Base-by-base conservation (phyloP, 768 basidiomycete species). In the Pisolithus marmoratus region DNA sequence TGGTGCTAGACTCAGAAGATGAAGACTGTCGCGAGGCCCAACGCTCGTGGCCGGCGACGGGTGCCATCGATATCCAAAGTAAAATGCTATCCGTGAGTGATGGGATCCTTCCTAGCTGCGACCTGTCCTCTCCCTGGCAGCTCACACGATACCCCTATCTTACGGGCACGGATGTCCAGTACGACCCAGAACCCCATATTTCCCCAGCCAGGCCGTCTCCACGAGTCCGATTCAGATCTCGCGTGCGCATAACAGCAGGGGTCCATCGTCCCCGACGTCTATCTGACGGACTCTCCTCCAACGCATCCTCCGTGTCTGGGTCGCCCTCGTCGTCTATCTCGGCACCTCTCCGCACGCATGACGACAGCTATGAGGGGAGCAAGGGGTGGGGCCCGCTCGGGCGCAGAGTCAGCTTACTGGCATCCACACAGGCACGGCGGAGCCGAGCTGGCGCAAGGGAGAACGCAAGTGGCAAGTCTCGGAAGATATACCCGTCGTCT, bases 261-360 rank as follows among this genome's bases (percentile, higher is more conserved):
- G 61, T 87, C 31, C 76, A 76, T 43, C 75, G 74, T 26, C 74
- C 75, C 57, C 73, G 74, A 20, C 70, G 68, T 50, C 49, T 42
- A 17, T 55, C 61, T n/a, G 62, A 62, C 34, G 60, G 46, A n/a
- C 62, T 50, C 50, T 42, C 52, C 23, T 67, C 65, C 40, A 53
- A 46, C 34, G 49, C 63, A 4, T 72, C 73, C 19, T 80, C 83
- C 31, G 58, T 72, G 20, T 82, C 83, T 6, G 75, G 77, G 40
- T 89, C 88, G 1, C 79, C 78, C 4, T 89, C 87, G 4, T 90
- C 89, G 3, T 90, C 88, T 38, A 85, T 92, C 55, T 91, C 89
- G 37, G 90, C 79, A 1, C 90, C 90, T 17, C 73, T 92, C 22
- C 85, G 82, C 45, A 78, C 81, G 24, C 76, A 74, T 54, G 68